Base-by-base conservation (phyloP, 805 yeast species). In the Pichia phayaonensis region DNA sequence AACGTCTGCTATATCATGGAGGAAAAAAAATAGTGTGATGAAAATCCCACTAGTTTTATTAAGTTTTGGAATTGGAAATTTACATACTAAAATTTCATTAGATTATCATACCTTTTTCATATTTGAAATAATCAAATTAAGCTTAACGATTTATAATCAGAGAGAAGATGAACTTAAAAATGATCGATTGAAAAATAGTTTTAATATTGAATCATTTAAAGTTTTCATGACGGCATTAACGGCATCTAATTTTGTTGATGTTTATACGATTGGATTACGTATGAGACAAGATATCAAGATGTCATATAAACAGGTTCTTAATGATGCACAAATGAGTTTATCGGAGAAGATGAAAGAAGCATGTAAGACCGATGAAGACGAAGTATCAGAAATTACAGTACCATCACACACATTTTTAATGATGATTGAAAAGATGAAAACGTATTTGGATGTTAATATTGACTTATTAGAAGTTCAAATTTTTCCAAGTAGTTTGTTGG, bases 41-140 rank as follows among this genome's bases (percentile, higher is more conserved):
- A 78, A 72, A 7, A 69, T 84, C 11, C 97, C 98, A 0, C 64
- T 86, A 51, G 83, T 92, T 3, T 73, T 81, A 22, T 61, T 85
- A 2, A 73, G 84, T 0, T 70, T 80, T 4, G 81, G 84, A 0
- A 62, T 89, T 31, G 80, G 71, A 2, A 68, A 72, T 4, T 58
- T 87, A 21, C 80, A 81, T 26, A 59, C 78, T 2, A 85, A 84
- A 59, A 68, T 83, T 5, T 81, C 90, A 0, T 81, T 92, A 59
- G 98, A 94, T 62, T 89, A 81, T 63, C 97, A 92, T 61, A 79
- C 87, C 18, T 90, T 94, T 63, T 76, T 87, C 34, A 76, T 92
- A 44, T 78, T 81, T 2, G 72, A 74, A 16, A 63, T 84, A 21
- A 65, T 71, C 8, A 67, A 69, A 1, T 68, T 80, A 24, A 68